Conservation (phyloP, 495 filamentous ascomycete species). For the Annulohypoxylon nitens region DNA sequence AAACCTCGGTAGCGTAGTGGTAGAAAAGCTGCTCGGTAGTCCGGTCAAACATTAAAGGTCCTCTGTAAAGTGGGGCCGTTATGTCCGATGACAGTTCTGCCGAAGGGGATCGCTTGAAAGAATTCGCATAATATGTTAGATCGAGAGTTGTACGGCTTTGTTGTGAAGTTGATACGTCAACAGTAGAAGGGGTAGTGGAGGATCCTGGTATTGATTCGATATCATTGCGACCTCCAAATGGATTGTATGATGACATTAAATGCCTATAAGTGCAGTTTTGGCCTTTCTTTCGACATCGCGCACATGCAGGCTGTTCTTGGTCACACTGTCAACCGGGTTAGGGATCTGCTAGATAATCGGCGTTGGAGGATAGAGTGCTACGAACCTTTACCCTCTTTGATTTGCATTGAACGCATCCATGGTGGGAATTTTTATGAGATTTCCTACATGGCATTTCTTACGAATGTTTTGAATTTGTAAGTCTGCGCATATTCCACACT, state of each 20-base stretch:
- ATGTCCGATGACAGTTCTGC: background rate
- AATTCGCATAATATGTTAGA: background rate
- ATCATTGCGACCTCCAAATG: constrained; percentile 2
- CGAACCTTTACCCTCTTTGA: constrained; percentile 33
- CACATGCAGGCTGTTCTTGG: constrained; percentile 23
- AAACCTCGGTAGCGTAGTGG: constrained; percentile 22
- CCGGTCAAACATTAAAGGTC: background rate
- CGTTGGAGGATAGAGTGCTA: background rate
- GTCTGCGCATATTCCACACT: background rate
- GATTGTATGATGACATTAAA: constrained; percentile 22
- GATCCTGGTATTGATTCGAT: background rate
- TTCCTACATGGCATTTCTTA: constrained; percentile 21
- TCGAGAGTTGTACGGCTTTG: background rate
- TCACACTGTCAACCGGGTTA: constrained; percentile 8
- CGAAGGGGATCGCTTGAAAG: background rate
- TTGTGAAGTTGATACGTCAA: background rate
- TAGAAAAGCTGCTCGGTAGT: constrained; percentile 14
- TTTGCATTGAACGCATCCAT: constrained; percentile 40
- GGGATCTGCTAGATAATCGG: background rate
- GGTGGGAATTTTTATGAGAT: constrained; percentile 35
- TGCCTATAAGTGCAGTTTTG: constrained; percentile 21
- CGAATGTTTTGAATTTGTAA: no score
- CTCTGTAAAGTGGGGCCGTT: background rate
- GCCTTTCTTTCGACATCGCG: constrained; percentile 19
- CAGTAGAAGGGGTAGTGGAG: background rate